Evolutionary conservation across 2,329 filamentous ascomycete genomes (phyloP), one percentile per base, ranked within the genome.

Genomic region (Neonectria punicea): DNA sequence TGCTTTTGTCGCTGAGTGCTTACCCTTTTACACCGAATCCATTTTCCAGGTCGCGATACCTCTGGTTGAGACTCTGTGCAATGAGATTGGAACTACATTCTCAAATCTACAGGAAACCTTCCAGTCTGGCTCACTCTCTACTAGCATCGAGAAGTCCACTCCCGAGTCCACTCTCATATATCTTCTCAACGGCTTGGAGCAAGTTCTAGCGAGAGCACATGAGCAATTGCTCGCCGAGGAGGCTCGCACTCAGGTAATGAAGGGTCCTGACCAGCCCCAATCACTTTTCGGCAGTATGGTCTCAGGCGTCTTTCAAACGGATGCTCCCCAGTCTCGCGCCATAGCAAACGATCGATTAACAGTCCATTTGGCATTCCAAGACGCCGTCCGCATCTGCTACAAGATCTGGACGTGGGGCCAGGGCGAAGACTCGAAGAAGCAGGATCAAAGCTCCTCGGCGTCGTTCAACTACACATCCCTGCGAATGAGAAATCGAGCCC

Each of bases 281-380:
- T 91, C 93, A 5, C 95, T 98, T 76, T 97, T 98, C 74, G 94
- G 94, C 49, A 97, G 93, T 71, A 97, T 98, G 89, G 93, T 97
- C 1, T 96, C 94, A 1, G 93, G 93, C 1, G 93, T 97, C 0
- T 97, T 97, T 76, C 87, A 93, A 41, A 88, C 92, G 1, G 94
- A 98, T 64, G 84, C 88, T 1, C 89, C 87, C 2, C 92, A 94
- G 66, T 86, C 89, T n/a, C 90, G 94, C 64, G 89, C 91, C 8
- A 94, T 93, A n/a, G 94, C 94, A 9, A 99, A 98, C 74, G 95
- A 96, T 73, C 89, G 95, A 50, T 85, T 99, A 22, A 98, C 96
- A 0, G 95, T 99, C 20, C 85, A 98, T 47, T 85, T 99, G n/a
- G 97, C 94, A 11, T 97, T 99, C 76, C 95, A 98, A 78, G 97